Evolutionary conservation across 345 rosid genomes (phyloP), one percentile per base, ranked within the genome.

Genomic region (Cardamine resedifolia): DNA sequence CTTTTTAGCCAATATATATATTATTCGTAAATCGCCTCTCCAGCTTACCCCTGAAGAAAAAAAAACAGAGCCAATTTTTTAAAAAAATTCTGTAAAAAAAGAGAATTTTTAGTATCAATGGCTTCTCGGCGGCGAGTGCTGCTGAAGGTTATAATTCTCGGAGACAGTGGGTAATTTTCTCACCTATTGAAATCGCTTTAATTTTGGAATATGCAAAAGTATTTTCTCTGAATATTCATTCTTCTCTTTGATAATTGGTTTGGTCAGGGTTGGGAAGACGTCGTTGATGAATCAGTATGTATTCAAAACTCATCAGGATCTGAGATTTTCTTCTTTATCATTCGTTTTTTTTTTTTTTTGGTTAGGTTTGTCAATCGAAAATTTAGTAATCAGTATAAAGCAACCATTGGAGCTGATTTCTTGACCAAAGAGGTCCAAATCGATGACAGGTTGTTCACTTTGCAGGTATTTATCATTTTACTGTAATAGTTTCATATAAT

Each of bases 251-350:
- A 62, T 28, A 26, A 33, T 4, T 76, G n/a, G 65, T 49, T 64
- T 56, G 14, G 0, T 2, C 80, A 92, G 98, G 85, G 95, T 92
- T 28, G 95, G 96, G 65, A 92, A 88, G 85, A 92, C 96, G 48
- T 92, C 98, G 6, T 77, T 88, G 77, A 92, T 92, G 94, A 92
- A 92, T 81, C 96, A 88, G 98, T 92, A 88, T 19, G 78, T 64
- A 66, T 41, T 66, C 26, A 18, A 65, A 19, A 38, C 58, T 7
- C 77, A 1, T n/a, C 14, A 55, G 47, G 79, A 55, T 69, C 69
- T 49, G n/a, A 1, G 55, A 56, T 51, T 64, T 19, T 64, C 9
- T 71, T 39, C 11, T 52, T 52, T 31, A 58, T 34, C 26, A 58
- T 28, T 50, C 9, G n/a, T n/a, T n/a, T n/a, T n/a, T n/a, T n/a